A percentile compares a stretch with the other conserved stretches of the same genome.
phyloP scores from a whole-genome alignment of 352 stramenopile species.

The Detonula confervacea region DNA sequence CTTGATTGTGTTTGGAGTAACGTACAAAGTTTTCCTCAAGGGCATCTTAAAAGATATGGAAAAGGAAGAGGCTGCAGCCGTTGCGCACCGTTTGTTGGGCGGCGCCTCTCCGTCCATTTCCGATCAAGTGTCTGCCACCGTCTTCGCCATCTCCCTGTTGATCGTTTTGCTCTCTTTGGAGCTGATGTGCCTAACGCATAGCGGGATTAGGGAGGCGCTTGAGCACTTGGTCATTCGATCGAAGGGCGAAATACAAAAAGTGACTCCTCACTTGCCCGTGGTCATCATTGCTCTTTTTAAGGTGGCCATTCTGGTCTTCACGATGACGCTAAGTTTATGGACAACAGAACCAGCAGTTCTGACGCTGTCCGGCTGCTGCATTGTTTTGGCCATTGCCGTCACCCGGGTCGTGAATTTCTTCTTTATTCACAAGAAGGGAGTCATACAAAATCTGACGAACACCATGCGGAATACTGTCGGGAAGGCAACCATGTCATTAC shows the following conservation, averaged over 20 bases:
- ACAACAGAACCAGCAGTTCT: slow-evolving; percentile 17
- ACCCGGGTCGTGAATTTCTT: slow-evolving; percentile 17
- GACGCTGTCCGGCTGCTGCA: slow-evolving; percentile 12
- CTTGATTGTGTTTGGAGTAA: slow-evolving; percentile 45
- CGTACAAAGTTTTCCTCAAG: slow-evolving; percentile 38
- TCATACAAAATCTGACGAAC: slow-evolving; percentile 1
- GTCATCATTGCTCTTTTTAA: slow-evolving; percentile 30
- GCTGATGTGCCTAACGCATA: slow-evolving; percentile 30
- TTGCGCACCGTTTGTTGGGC: slow-evolving; percentile 19
- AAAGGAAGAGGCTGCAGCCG: slow-evolving; percentile 1
- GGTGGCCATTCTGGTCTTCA: slow-evolving; percentile 15
- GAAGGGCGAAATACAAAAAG: neutral
- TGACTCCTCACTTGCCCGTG: slow-evolving; percentile 21
- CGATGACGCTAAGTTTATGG: slow-evolving; percentile 27
- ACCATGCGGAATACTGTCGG: neutral
- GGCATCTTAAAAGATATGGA: slow-evolving; percentile 24
- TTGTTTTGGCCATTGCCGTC: slow-evolving; percentile 13
- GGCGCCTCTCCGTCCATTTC: slow-evolving; percentile 6
- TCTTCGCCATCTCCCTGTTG: slow-evolving; percentile 31
- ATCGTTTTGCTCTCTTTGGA: slow-evolving; percentile 31
- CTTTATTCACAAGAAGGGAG: slow-evolving; percentile 24
- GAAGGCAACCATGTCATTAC: neutral
- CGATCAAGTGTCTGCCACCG: slow-evolving; percentile 1
- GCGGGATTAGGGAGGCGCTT: slow-evolving; percentile 5
- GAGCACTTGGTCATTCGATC: neutral